Percentiles rank a stretch among this genome's conserved stretches.
Conservation (phyloP, 179 eudicot genomes). For the Beta macrorhiza region DNA sequence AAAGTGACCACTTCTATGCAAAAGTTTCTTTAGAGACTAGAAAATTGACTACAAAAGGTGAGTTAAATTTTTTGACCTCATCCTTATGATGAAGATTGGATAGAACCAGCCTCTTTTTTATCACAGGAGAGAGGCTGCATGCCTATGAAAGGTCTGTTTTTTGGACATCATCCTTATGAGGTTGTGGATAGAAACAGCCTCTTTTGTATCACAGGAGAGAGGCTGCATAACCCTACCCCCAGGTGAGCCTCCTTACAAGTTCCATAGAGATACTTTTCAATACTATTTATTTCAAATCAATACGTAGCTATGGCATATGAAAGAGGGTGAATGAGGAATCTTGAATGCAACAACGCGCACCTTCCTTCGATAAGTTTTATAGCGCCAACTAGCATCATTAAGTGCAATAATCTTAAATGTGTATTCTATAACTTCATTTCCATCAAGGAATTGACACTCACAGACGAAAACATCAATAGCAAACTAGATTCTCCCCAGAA, state of each 20-base stretch:
- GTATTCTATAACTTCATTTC: neutral
- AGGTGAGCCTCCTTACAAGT: neutral
- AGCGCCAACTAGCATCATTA: too few relatives aligned
- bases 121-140: neutral
- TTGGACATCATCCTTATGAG: too few relatives aligned
- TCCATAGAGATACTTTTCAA: neutral
- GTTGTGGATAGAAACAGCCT: too few relatives aligned
- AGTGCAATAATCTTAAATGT: too few relatives aligned
- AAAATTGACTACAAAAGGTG: neutral
- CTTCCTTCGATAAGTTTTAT: too few relatives aligned
- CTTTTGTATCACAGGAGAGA: too few relatives aligned
- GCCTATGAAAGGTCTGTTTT: too few relatives aligned
- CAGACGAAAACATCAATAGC: neutral
- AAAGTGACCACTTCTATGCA: neutral
- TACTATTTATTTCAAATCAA: too few relatives aligned
- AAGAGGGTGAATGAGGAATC: too few relatives aligned
- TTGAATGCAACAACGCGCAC: too few relatives aligned
- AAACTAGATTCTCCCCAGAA: neutral
- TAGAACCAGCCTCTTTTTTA: neutral
- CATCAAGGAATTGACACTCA: neutral
- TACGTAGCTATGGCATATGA: too few relatives aligned
- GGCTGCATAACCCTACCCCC: neutral
- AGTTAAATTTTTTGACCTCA: neutral
- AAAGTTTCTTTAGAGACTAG: neutral
- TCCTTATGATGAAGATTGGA: neutral